Evolutionary conservation across 768 basidiomycete genomes (phyloP).

Genomic region (Flagelloscypha sp.): DNA sequence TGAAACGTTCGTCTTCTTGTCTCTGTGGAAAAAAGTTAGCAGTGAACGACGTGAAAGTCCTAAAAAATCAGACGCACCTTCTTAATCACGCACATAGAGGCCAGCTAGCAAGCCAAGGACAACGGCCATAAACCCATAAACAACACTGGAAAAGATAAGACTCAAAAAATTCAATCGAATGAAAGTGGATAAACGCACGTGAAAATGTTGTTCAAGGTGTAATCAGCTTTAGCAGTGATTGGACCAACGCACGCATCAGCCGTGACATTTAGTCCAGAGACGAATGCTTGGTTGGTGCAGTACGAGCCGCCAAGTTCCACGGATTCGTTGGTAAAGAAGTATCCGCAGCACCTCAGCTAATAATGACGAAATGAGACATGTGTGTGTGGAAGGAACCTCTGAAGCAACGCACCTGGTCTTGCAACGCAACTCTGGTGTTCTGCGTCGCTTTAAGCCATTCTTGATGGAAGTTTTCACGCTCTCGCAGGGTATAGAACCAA

Average conservation of each 20-base stretch:
- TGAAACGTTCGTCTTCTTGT: constrained; percentile 75
- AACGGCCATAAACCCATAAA: constrained; percentile 80
- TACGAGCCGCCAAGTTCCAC: constrained; percentile 54
- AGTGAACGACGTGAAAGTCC: not conserved
- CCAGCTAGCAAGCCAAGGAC: constrained; percentile 66
- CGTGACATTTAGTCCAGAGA: constrained; percentile 29
- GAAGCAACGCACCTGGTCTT: constrained; percentile 53
- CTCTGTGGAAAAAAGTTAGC: constrained; percentile 38
- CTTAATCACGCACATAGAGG: constrained; percentile 82
- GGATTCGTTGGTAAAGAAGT: constrained; percentile 58
- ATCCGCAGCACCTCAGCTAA: constrained; percentile 84
- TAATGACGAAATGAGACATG: constrained; percentile 2
- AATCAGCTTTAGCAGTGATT: constrained; percentile 60
- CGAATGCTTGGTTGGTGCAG: constrained; percentile 39
- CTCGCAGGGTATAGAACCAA: constrained; percentile 76
- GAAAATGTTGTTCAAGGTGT: constrained; percentile 72
- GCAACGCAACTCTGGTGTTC: constrained; percentile 47
- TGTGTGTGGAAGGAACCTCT: not conserved
- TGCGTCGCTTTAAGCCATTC: constrained; percentile 43
- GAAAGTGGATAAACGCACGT: constrained; percentile 45
- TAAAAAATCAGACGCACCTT: constrained; percentile 45
- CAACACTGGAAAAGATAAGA: constrained; percentile 30
- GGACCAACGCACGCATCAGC: constrained; percentile 56
- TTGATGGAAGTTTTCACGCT: constrained; percentile 57
- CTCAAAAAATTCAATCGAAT: not conserved